Evolutionary conservation across 169 alveolate genomes (phyloP), one percentile per base, ranked within the genome.

Genomic region (Eimeria brunetti): DNA sequence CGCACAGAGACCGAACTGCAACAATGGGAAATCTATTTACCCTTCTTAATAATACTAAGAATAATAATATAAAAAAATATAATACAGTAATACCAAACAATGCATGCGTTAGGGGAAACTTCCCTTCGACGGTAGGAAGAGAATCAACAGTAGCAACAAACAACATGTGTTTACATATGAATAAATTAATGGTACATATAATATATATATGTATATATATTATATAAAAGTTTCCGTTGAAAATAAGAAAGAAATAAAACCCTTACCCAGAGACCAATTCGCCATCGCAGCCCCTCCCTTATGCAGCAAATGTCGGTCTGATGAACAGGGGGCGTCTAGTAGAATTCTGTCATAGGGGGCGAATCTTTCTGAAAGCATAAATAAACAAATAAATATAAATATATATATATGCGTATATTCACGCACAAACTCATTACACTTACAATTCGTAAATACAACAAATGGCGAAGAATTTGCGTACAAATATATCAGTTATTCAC

Each of bases 311-410:
- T 96, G 97, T 75, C 97, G 94, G 62, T 96, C 97, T 11, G 97
- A 96, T 22, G 97, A 95, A 75, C 97, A 96, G 16, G 97, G 97
- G 27, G 97, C 97, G 83, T 96, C 97, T 33, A 96, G 75, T 36
- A 96, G 75, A 46, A 96, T 90, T 51, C 75, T 89, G 86, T 94
- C 96, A 36, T 75, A 94, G 18, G 96, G 96, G 20, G 91, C 91
- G 69, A 94, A 94, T 27, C 96, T 95, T 27, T 75, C 96, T 94
- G 94, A 41, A 85, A 14, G 56, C 92, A 24, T 20, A 24, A 22
- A n/a, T n/a, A n/a, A n/a, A n/a, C n/a, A n/a, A n/a, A n/a, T n/a
- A n/a, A n/a, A n/a, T n/a, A n/a, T n/a, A n/a, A n/a, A n/a, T n/a
- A n/a, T n/a, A 1, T 24, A 58, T 58, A 58, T n/a, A n/a, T n/a